These are phyloP conservation scores for Paramyrothecium roridum DNA, from an alignment of 2,329 filamentous ascomycete genomes.

Conservation along the genomic window DNA sequence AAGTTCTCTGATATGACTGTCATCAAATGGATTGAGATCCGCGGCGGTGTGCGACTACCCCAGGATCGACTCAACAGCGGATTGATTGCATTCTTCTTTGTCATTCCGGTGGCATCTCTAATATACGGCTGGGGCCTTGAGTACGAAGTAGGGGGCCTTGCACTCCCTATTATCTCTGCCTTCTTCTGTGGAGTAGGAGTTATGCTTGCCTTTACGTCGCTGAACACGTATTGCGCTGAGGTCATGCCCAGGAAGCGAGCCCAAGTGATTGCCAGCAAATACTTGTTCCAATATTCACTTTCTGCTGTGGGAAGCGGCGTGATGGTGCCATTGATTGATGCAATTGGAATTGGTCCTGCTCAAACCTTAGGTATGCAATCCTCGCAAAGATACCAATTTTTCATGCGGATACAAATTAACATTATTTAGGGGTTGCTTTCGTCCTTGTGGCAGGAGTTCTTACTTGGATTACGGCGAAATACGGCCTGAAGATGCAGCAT, in stretches of 20 bases:
- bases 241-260: not conserved
- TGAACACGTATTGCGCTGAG: constrained; percentile 1
- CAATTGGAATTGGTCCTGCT: not conserved
- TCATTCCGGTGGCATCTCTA: not conserved
- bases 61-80: not conserved
- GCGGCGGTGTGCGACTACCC: not conserved
- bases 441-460: not conserved
- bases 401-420: not conserved
- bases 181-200: not conserved
- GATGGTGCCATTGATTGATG: not conserved
- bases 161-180: not conserved
- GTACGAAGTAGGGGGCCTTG: not conserved
- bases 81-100: not conserved
- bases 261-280: not conserved
- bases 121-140: constrained; percentile 1
- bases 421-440: not conserved
- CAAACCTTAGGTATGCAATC: not conserved
- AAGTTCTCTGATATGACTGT: not conserved
- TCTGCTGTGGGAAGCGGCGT: not conserved
- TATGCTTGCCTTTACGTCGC: not conserved
- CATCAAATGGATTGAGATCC: not conserved
- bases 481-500: not conserved
- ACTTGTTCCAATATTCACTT: not conserved
- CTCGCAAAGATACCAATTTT: not conserved
- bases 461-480: not conserved